These are phyloP conservation scores for Hippophae tibetana DNA, from an alignment of 306 rosid species.

Conservation along the genomic window DNA sequence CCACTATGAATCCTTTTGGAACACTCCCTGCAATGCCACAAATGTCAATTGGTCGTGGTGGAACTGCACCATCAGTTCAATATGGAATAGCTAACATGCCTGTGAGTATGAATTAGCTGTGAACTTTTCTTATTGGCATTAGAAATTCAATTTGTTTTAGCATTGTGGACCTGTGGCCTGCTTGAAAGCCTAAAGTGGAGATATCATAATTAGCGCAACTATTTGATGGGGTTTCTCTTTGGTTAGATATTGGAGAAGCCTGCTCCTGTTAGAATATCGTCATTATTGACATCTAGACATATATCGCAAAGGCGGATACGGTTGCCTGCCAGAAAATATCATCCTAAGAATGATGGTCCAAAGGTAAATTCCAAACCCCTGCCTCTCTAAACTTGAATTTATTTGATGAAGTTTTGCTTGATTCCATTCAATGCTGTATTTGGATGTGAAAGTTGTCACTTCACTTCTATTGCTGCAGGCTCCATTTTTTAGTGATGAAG, in stretches of 20 bases:
- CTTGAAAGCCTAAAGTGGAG: constrained; percentile 4
- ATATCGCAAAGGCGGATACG: constrained; percentile 74
- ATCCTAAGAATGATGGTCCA: constrained; percentile 61
- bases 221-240: constrained; percentile 2
- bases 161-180: background rate
- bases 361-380: constrained; percentile 40
- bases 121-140: background rate
- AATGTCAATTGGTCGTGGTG: constrained; percentile 78
- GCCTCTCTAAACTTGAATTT: background rate
- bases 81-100: constrained; percentile 99
- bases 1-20: constrained; percentile 77
- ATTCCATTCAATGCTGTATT: background rate
- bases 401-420: constrained; percentile 1
- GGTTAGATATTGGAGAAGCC: constrained; percentile 70
- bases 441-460: background rate
- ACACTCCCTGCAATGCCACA: constrained; percentile 97
- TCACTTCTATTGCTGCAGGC: constrained; percentile 38
- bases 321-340: constrained; percentile 73
- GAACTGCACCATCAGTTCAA: constrained; percentile 76
- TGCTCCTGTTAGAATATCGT: constrained; percentile 64
- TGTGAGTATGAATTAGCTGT: constrained; percentile 25
- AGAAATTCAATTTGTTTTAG: background rate
- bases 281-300: constrained; percentile 88
- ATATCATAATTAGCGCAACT: constrained; percentile 5
- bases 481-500: constrained; percentile 82